Percentiles rank a stretch among this genome's conserved stretches.
phyloP scores from a whole-genome alignment of 2,329 filamentous ascomycete genomes.

The Xylaria sp. region DNA sequence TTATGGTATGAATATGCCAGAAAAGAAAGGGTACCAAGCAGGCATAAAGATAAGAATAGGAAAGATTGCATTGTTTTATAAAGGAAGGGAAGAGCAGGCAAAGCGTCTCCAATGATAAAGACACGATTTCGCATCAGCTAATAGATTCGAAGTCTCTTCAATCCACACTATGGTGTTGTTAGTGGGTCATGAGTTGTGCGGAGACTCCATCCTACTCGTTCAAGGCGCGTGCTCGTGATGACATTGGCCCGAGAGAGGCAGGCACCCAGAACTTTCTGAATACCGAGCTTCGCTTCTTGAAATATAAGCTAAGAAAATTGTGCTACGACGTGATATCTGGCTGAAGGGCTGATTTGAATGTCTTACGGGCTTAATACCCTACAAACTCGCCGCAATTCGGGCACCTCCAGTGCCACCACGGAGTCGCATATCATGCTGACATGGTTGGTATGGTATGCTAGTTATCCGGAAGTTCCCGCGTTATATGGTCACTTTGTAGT shows the following conservation, averaged over 20 bases:
- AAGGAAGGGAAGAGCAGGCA: conserved; percentile 30
- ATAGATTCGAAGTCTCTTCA: conserved; percentile 44
- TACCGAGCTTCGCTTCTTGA: conserved; percentile 35
- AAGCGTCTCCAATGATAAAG: conserved; percentile 49
- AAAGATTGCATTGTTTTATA: conserved; percentile 31
- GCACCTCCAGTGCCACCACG: conserved; percentile 12
- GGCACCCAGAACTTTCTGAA: conserved; percentile 23
- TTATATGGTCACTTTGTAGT: background rate
- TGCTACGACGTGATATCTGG: conserved; percentile 21
- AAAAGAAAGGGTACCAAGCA: conserved; percentile 9
- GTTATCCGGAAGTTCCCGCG: conserved; percentile 12
- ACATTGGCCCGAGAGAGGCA: conserved; percentile 53
- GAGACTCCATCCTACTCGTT: conserved; percentile 45
- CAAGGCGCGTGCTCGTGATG: conserved; percentile 48
- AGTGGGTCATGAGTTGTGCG: conserved; percentile 45
- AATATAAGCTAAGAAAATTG: conserved; percentile 35
- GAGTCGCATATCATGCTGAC: conserved; percentile 32
- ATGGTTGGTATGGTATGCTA: background rate
- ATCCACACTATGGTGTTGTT: conserved; percentile 37
- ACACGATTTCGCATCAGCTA: conserved; percentile 50
- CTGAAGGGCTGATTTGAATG: conserved; percentile 32
- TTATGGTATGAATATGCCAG: background rate
- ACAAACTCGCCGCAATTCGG: conserved; percentile 37
- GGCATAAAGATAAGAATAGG: conserved; percentile 32
- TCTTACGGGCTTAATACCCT: conserved; percentile 34